These are phyloP conservation scores for Histomonas meleagridis DNA, from an alignment of 208 protist species.

Conservation along the genomic window DNA sequence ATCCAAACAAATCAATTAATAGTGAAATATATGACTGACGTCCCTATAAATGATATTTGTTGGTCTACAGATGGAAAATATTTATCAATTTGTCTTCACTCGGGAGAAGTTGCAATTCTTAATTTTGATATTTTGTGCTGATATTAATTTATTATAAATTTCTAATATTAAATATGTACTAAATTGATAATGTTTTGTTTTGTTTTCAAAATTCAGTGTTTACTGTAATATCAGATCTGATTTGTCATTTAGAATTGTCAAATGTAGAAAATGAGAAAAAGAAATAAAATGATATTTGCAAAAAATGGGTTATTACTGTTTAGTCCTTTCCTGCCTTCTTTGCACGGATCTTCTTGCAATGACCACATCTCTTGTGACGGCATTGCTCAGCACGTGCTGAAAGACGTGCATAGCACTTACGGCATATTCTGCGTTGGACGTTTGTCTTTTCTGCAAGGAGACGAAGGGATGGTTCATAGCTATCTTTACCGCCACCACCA, in stretches of 20 bases:
- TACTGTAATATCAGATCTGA: too few species aligned
- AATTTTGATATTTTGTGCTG: background rate
- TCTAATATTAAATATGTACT: too few species aligned
- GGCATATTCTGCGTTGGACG: background rate
- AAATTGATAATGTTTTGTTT: too few species aligned
- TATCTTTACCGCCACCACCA: conserved; percentile 54
- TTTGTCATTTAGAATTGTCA: too few species aligned
- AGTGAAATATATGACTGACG: background rate
- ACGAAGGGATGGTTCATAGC: conserved; percentile 43
- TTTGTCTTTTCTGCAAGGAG: conserved; percentile 26
- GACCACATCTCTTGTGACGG: conserved; percentile 18
- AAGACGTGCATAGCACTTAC: conserved; percentile 34
- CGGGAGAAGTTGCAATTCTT: background rate
- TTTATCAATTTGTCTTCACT: background rate
- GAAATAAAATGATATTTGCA: too few species aligned
- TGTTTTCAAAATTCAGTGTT: too few species aligned
- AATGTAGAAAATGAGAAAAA: too few species aligned
- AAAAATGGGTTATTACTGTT: too few species aligned
- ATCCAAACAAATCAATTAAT: background rate
- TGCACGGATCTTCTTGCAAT: background rate
- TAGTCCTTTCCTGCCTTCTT: conserved; percentile 31
- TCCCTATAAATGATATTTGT: background rate
- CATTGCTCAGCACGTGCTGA: background rate
- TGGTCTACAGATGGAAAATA: background rate
- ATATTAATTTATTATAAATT: background rate